Base-by-base conservation (phyloP, 768 basidiomycete species). In the Suillus alpinus region DNA sequence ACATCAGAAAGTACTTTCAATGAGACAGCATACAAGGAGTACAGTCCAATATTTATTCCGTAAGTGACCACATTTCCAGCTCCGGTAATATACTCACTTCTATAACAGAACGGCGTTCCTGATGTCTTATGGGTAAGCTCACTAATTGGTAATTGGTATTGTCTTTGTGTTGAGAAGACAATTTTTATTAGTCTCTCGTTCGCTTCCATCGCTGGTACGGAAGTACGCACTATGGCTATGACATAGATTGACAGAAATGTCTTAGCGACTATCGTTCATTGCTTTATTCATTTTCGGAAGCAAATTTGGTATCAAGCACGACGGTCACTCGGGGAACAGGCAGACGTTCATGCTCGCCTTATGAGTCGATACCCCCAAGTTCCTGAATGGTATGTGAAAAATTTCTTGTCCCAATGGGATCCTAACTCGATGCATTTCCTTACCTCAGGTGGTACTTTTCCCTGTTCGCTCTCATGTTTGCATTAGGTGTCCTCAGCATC, bases 271-370 rank as follows among this genome's bases (percentile, higher is more conserved):
- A 65, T 73, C 32, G 65, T 69, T n/a, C 72, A 73, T 34, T 59
- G 72, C 1, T 67, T 78, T 71, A 76, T 93, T 37, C 87, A 86
- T 75, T 91, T 87, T 77, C 84, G 91, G 70, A 89, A 88, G 68
- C 89, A 91, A 71, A 90, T 94, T 60, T 86, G 86, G 80, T 77
- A 76, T 4, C 90, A 91, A 71, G 75, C 85, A 20, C 85, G 89
- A 51, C 81, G 86, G 58, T 80, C 90, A 4, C 81, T 90, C 71
- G 72, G 81, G 52, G 93, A 94, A 66, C 88, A 91, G 67, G 88
- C 89, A 0, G 92, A 94, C 75, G 84, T 94, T 62, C 92, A 94
- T 66, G 89, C 90, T 20, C 83, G 91, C 13, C 78, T 94, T 40
- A 94, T 94, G 93, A 77, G 81, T 13, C 74, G 76, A 53, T 95